These are phyloP conservation scores for Rhodotorula diobovata DNA, from an alignment of 768 basidiomycete genomes.

Conservation along the genomic window DNA sequence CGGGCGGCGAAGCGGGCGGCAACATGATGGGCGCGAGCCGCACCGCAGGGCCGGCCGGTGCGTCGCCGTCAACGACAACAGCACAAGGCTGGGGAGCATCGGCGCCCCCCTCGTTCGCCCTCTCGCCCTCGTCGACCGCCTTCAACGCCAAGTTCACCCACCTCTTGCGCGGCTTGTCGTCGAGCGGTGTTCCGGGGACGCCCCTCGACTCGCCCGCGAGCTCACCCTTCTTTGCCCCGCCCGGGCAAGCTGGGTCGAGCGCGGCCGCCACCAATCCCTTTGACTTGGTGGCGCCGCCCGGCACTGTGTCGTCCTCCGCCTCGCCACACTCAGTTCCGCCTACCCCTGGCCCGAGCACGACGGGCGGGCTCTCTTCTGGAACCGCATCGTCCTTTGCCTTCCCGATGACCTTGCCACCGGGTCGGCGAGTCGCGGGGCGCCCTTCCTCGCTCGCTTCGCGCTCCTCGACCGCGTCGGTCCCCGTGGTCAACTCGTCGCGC, in stretches of 20 bases:
- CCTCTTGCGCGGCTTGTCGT: conserved; percentile 1
- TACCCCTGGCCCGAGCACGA: background rate
- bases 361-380: background rate
- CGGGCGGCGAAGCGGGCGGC: background rate
- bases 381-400: background rate
- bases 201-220: conserved; percentile 17
- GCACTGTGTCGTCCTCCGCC: background rate
- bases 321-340: background rate
- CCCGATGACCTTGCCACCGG: background rate
- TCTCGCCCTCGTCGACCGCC: conserved; percentile 19
- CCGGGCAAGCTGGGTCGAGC: background rate
- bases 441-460: background rate
- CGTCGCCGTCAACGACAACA: conserved; percentile 49
- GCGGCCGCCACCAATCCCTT: background rate
- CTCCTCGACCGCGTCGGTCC: background rate
- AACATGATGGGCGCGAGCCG: background rate
- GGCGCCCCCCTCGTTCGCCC: conserved; percentile 7
- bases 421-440: background rate
- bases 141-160: conserved; percentile 26
- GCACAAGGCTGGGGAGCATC: background rate
- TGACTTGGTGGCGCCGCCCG: background rate
- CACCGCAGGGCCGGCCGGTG: conserved; percentile 32
- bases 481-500: background rate
- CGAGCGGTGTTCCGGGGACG: background rate
- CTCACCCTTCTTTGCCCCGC: conserved; percentile 20